Base-by-base conservation (phyloP, 208 protist genomes). In the Acanthamoeba rhysodes region DNA sequence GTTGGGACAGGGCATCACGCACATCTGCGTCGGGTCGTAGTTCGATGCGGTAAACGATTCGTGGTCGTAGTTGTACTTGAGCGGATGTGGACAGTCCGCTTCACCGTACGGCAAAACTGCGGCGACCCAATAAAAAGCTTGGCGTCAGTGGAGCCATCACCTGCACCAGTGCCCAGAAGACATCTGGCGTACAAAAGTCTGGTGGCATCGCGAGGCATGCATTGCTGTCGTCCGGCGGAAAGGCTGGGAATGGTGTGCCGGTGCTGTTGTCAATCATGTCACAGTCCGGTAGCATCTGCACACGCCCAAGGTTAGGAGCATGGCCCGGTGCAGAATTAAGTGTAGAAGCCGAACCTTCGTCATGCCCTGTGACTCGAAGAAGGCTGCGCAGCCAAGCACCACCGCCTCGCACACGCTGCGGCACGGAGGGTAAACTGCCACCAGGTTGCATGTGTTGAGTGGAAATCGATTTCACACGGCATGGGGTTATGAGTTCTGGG, bases 201-300 rank as follows among this genome's bases (percentile, higher is more conserved):
- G 59, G 66, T 27, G 84, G 84, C 84, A 91, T 70, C 9, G 84
- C 29, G 27, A 84, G 0, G 14, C 76, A 84, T 32, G n/a, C n/a
- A n/a, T 84, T 29, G 0, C 53, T 72, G n/a, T 6, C 84, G 37
- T 93, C 87, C 0, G 87, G 87, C 4, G 87, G 87, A 55, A 74
- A 93, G 2, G 59, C 87, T 0, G 87, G 87, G 8, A 74, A 12
- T 20, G 29, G n/a, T 2, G 34, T 76, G 27, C 59, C 87, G 8
- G 87, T 93, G 64, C 62, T 78, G 87, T 93, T 93, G 57, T 93
- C 87, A 27, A 45, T 93, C 57, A 74, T 48, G 41, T 93, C 87
- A 29, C 87, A 93, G 87, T 93, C 57, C 2, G 87, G 87, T 0
- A 93, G 0, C 57, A 50, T 50, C 48, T 50, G 48, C 10, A 48